Conservation (phyloP, 2,329 filamentous ascomycete species). For the Colletotrichum sp. region DNA sequence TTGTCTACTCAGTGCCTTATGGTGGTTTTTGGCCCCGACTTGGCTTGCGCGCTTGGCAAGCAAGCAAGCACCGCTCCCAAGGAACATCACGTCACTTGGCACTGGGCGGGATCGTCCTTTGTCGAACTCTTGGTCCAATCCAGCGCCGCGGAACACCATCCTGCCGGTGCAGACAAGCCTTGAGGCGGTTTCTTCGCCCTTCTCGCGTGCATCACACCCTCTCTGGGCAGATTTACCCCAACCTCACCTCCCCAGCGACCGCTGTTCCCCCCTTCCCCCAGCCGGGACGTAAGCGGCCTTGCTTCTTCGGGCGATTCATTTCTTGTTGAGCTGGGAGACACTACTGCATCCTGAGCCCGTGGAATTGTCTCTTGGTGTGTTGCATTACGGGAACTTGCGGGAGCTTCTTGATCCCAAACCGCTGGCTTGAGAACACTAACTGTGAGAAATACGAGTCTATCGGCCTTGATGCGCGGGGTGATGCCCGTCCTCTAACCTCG, state of each 20-base stretch:
- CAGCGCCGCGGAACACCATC: background rate
- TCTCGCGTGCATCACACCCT: background rate
- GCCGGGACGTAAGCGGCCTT: background rate
- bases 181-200: background rate
- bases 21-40: background rate
- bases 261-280: background rate
- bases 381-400: constrained; percentile 10
- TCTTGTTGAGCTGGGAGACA: background rate
- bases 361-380: constrained; percentile 3
- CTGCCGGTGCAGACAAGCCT: constrained; percentile 10
- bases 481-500: background rate
- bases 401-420: background rate
- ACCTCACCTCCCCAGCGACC: background rate
- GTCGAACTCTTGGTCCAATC: constrained; percentile 4
- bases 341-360: background rate
- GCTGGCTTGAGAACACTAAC: background rate
- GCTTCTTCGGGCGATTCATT: background rate
- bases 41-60: constrained; percentile 6
- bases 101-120: background rate
- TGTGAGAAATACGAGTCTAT: background rate
- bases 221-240: background rate
- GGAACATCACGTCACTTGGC: constrained; percentile 8
- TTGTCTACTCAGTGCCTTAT: background rate
- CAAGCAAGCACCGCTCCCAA: background rate
- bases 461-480: background rate